Evolutionary conservation across 2,329 filamentous ascomycete species (phyloP), one percentile per base, ranked within the genome.

Genomic region (Exophiala aquamarina): DNA sequence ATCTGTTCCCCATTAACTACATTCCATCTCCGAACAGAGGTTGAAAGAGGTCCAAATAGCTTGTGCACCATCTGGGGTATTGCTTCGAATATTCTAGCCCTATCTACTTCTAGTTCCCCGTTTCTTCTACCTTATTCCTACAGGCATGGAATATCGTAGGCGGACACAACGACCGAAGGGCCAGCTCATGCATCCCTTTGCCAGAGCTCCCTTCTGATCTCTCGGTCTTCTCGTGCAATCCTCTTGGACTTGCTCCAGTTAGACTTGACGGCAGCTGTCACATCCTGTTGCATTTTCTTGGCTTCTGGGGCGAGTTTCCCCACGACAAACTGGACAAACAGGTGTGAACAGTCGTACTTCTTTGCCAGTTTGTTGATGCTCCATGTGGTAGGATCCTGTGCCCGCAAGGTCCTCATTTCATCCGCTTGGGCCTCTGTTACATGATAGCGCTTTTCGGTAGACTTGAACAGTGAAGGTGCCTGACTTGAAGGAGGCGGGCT

Each of bases 321-420:
- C 41, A 74, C 77, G 45, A 82, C 77, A 69, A 83, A 70, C 8
- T 76, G 76, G 36, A 84, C 75, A 56, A 86, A 85, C 41, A 84
- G 75, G 47, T 77, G 71, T 46, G 74, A 81, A 65, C 82, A 85
- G 4, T 77, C 74, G 61, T 83, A 86, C 60, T 76, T 78, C 63
- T 81, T 76, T 31, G 83, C 81, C 54, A 86, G 63, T 59, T 72
- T 73, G 47, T 72, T 71, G 36, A 80, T 64, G 37, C 79, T 84
- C 81, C 82, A 86, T 48, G 68, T 68, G 52, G 73, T 67, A 5
- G 82, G 81, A 56, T 86, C 77, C 47, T 68, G 67, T 21, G 63
- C 59, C 37, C 83, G 69, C 43, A 86, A 67, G 32, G 60, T 60
- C 44, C 79, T 70, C 41, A 86, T 85, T 65, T 84, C 77, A 29